Evolutionary conservation across 208 protist genomes (phyloP).

Genomic region (Tritrichomonas musculus): DNA sequence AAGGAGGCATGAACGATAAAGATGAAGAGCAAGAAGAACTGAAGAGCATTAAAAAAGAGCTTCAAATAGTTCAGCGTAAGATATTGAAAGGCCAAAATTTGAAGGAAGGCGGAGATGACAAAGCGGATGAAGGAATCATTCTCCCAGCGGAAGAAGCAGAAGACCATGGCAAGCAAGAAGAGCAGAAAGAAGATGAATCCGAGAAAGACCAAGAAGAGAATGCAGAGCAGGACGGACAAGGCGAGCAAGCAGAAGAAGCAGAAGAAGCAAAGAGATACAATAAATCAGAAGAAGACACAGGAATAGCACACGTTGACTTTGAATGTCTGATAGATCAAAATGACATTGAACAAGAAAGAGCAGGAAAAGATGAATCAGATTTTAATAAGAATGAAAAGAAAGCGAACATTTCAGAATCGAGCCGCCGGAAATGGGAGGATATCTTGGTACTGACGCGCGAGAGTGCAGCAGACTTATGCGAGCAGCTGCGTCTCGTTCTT

Average conservation of each 20-base stretch:
- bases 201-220: too few relatives aligned
- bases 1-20: too few relatives aligned
- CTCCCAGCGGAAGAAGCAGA: constrained; percentile 38
- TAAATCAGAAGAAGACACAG: too few relatives aligned
- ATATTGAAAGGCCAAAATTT: neutral
- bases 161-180: constrained; percentile 31
- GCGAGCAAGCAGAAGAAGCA: too few relatives aligned
- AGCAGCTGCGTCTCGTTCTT: constrained; percentile 96
- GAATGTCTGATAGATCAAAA: neutral
- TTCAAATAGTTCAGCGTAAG: neutral
- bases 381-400: neutral
- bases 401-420: neutral
- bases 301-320: neutral
- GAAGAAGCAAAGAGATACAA: too few relatives aligned
- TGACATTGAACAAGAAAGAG: neutral
- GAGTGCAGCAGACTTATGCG: constrained; percentile 87
- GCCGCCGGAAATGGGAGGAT: constrained; percentile 33
- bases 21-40: too few relatives aligned
- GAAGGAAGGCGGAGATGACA: constrained; percentile 39
- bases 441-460: constrained; percentile 75
- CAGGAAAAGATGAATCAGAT: too few relatives aligned
- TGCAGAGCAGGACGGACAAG: too few relatives aligned
- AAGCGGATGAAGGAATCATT: neutral
- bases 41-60: constrained; percentile 38
- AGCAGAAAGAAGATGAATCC: too few relatives aligned